A percentile compares a stretch with the other conserved stretches of the same genome.
These are phyloP conservation scores for Paecilomyces niveus DNA, from an alignment of 2,329 filamentous ascomycete genomes.

Conservation along the genomic window DNA sequence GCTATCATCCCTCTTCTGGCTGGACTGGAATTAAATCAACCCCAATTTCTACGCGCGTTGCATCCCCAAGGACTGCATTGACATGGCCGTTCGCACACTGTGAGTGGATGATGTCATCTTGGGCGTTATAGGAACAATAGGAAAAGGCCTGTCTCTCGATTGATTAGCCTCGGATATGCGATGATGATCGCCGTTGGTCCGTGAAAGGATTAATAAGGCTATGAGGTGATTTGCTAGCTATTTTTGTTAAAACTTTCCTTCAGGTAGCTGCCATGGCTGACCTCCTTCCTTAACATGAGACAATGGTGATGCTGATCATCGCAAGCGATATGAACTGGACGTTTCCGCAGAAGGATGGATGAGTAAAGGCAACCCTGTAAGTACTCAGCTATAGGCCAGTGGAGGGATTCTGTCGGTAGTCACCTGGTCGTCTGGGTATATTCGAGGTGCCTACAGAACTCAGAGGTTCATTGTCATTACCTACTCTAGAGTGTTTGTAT, in stretches of 20 bases:
- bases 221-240: not conserved
- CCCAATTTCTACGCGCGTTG: no score
- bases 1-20: no score
- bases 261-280: not conserved
- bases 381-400: not conserved
- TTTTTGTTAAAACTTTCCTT: not conserved
- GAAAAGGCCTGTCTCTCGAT: not conserved
- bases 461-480: not conserved
- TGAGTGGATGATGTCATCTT: not conserved
- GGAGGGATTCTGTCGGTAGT: not conserved
- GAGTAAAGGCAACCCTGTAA: not conserved
- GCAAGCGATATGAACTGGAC: not conserved
- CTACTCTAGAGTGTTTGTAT: not conserved
- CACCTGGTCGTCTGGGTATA: not conserved
- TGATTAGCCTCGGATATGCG: not conserved
- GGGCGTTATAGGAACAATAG: not conserved
- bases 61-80: not conserved
- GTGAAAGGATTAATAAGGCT: not conserved
- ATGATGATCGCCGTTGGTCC: not conserved
- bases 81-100: not conserved
- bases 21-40: no score
- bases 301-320: not conserved
- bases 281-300: not conserved
- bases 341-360: not conserved
- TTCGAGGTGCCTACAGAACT: not conserved